Base-by-base conservation (phyloP, 139 green algal species). In the Medakamo hakoo region DNA sequence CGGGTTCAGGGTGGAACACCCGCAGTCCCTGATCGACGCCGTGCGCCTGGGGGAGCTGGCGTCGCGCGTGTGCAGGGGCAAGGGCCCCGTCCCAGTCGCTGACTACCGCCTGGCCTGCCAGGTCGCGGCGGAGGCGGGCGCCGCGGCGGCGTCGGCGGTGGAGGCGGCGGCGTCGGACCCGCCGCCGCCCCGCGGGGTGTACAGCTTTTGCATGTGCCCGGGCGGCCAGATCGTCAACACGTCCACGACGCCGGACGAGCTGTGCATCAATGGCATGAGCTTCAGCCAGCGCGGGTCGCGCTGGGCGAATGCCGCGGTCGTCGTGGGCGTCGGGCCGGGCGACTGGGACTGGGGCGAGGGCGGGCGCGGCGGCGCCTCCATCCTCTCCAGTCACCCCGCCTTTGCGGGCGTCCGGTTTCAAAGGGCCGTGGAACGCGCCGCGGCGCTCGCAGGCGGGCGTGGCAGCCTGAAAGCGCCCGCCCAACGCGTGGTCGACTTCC, bases 161-260 rank as follows among this genome's bases (percentile, higher is more conserved):
- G 29, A 4, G 1, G 22, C n/a, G 20, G 59, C 59, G 2, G 59
- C 19, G 29, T 55, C 4, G 25, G 58, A 1, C 26, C 30, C 22
- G 1, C 0, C 18, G 30, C 30, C 40, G 2, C 25, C 60, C 9
- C 72, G 76, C 9, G 75, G 76, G 21, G 78, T 87, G 29, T 94
- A 84, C 74, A 84, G 72, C n/a, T 94, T 94, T 65, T 94, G 86
- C 70, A 94, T 94, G 86, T 94, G 86, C 60, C 86, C 86, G 19
- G 61, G 70, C 14, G 71, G 66, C 27, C 84, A 93, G 71, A 85
- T 93, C 30, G 86, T 94, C 52, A 78, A 77, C 40, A 93, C 87
- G 14, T 81, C 60, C 64, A 86, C 75, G 2, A 68, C 49, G 23
- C 64, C 66, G 56, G 63, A 77, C 4, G 78, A 91, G 73, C 76